Conservation (phyloP, 2,329 filamentous ascomycete genomes). For the Fusarium sp. region DNA sequence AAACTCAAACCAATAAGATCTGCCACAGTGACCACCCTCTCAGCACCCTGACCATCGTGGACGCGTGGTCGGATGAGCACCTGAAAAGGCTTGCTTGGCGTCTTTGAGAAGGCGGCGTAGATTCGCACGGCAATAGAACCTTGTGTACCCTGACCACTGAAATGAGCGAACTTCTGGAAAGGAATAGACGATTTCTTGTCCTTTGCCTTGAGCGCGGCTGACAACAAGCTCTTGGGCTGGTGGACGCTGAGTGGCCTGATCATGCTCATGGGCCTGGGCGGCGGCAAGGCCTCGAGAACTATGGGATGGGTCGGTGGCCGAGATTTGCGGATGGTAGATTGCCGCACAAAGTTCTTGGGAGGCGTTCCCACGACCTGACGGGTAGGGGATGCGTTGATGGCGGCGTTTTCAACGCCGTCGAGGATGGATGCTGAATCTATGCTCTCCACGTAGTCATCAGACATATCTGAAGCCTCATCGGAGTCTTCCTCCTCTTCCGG, state of each 20-base stretch:
- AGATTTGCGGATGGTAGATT: slow-evolving; percentile 76
- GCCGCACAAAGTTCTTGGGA: slow-evolving; percentile 71
- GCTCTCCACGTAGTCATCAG: slow-evolving; percentile 76
- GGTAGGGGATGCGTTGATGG: slow-evolving; percentile 69
- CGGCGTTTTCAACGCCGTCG: slow-evolving; percentile 73
- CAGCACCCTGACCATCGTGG: slow-evolving; percentile 75
- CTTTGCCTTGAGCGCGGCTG: slow-evolving; percentile 81
- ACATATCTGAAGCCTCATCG: slow-evolving; percentile 74
- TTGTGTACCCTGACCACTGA: slow-evolving; percentile 84
- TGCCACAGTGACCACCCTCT: slow-evolving; percentile 78
- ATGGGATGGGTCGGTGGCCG: slow-evolving; percentile 70
- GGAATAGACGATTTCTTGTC: slow-evolving; percentile 78
- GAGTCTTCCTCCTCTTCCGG: slow-evolving; percentile 74
- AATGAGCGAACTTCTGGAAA: slow-evolving; percentile 82
- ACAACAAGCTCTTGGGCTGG: slow-evolving; percentile 79
- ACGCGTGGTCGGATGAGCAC: slow-evolving; percentile 80
- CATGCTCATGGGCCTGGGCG: slow-evolving; percentile 78
- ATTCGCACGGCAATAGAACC: slow-evolving; percentile 84
- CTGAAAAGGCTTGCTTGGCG: slow-evolving; percentile 77
- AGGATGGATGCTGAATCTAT: slow-evolving; percentile 82
- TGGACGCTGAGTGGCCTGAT: slow-evolving; percentile 76
- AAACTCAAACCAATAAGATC: slow-evolving; percentile 87
- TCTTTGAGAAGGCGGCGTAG: slow-evolving; percentile 80
- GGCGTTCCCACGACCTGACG: slow-evolving; percentile 76
- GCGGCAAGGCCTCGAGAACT: slow-evolving; percentile 77